These are phyloP conservation scores for Saccharomyces pastorianus DNA, from an alignment of 1,139 yeast genomes.

Conservation along the genomic window DNA sequence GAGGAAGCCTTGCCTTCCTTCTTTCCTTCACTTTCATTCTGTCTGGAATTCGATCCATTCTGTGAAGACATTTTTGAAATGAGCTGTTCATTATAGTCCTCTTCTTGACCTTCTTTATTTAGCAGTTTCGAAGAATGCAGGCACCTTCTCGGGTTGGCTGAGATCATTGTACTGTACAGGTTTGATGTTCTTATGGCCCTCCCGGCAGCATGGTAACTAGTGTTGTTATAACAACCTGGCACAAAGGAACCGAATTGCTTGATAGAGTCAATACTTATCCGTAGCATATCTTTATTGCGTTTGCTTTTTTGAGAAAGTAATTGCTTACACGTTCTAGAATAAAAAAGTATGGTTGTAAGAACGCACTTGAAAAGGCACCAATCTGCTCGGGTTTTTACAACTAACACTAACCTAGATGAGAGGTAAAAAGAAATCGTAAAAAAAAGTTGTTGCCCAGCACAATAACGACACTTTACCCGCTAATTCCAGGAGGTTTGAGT, in stretches of 20 bases:
- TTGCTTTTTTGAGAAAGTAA: not conserved
- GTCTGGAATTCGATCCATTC: constrained; percentile 3
- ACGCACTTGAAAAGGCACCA: not conserved
- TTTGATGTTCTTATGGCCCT: not conserved
- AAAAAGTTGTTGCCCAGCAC: not conserved
- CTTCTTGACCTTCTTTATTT: not conserved
- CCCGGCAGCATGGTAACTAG: not conserved
- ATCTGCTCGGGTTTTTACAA: not conserved
- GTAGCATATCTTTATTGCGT: not conserved
- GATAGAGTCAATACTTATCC: not conserved
- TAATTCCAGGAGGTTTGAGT: not conserved
- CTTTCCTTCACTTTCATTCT: not conserved
- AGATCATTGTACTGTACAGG: not conserved
- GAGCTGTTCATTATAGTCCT: not conserved
- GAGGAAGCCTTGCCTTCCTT: constrained; percentile 3
- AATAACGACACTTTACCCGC: not conserved
- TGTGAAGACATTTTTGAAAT: not conserved
- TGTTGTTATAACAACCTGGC: not conserved
- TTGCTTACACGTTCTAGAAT: not conserved
- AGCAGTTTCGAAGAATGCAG: not conserved
- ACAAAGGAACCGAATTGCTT: not conserved
- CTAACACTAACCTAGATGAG: not conserved
- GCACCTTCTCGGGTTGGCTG: not conserved
- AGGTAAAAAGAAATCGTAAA: not conserved
- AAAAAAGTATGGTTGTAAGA: not conserved